Evolutionary conservation across 164 flowering plant genomes (phyloP), one percentile per base, ranked within the genome.

Genomic region (Chimonanthus salicifolius): DNA sequence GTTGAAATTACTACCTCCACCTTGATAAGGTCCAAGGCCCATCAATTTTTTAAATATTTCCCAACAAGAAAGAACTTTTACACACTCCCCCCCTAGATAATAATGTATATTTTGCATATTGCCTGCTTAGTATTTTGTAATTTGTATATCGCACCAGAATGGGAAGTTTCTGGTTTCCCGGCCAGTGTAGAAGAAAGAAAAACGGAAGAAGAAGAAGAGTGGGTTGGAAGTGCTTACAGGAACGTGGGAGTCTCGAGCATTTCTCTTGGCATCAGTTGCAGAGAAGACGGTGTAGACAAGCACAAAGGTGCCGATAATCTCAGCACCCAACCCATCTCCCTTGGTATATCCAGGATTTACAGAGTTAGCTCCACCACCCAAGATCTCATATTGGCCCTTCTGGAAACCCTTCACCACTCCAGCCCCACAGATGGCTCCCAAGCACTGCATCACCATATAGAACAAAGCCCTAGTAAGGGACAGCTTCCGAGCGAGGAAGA

Each of bases 261-360:
- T 92, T 18, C 94, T 86, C 82, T 92, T 92, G 83, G 96, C 92
- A 70, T 92, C 96, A 16, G 97, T 90, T 70, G 95, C 97, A 1
- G 97, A 92, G 84, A 92, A 92, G 48, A 92, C 97, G 18, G 94
- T 91, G 88, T 89, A 90, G 71, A 91, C 97, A 43, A 91, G 94
- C 9, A 91, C 86, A 43, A 91, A 91, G 69, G 97, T 90, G 18
- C 97, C 97, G 3, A 92, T 68, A 49, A 92, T 92, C 83, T 92
- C 97, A 49, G 95, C 97, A 6, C 95, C 97, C 16, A 92, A 92
- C 9, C 91, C 96, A 21, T 75, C 84, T 4, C 96, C 97, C 75
- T 88, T 90, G 76, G 91, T 86, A 88, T 91, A 92, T 5, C 96
- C 96, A 18, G 11, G 81, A 50, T 64, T 69, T 0, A 92, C 91